Conservation (phyloP, 768 basidiomycete species). For the Lanmaoa pseudosensibilis region DNA sequence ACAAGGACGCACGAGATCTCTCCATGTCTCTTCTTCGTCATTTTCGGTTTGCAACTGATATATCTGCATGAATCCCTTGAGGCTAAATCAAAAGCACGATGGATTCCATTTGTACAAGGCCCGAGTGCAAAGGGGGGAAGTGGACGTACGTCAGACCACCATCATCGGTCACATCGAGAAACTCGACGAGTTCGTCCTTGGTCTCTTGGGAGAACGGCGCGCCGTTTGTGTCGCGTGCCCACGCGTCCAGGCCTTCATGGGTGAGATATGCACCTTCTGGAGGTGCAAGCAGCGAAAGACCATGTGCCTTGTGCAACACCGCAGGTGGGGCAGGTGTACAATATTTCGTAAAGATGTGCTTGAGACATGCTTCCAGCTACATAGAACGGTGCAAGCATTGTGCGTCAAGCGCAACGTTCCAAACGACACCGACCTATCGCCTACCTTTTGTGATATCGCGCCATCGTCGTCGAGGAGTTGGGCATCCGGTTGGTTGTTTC, state of each 20-base stretch:
- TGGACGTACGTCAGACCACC: slow-evolving; percentile 68
- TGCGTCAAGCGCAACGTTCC: neutral
- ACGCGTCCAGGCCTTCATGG: slow-evolving; percentile 63
- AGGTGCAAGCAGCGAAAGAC: slow-evolving; percentile 42
- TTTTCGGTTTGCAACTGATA: slow-evolving; percentile 85
- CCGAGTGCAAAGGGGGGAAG: neutral
- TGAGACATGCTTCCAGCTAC: slow-evolving; percentile 67
- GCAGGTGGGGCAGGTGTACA: slow-evolving; percentile 47
- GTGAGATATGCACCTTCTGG: slow-evolving; percentile 56
- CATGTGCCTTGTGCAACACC: slow-evolving; percentile 19
- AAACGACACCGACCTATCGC: slow-evolving; percentile 7
- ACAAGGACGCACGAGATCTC: slow-evolving; percentile 59
- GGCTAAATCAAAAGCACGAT: slow-evolving; percentile 38
- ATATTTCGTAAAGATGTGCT: slow-evolving; percentile 79
- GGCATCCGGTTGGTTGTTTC: slow-evolving; percentile 50
- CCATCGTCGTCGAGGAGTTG: slow-evolving; percentile 73
- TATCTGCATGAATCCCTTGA: slow-evolving; percentile 79
- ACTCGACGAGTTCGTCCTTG: slow-evolving; percentile 74
- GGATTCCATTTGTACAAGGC: neutral
- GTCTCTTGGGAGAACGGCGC: slow-evolving; percentile 72
- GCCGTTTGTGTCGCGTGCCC: slow-evolving; percentile 83
- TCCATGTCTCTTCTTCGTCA: slow-evolving; percentile 84
- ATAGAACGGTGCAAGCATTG: neutral
- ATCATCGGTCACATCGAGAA: slow-evolving; percentile 71
- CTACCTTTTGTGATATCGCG: slow-evolving; percentile 61